A percentile compares a stretch with the other conserved stretches of the same genome.
Conservation (phyloP, 2,329 filamentous ascomycete species). For the Torrubiella hemipterigena region DNA sequence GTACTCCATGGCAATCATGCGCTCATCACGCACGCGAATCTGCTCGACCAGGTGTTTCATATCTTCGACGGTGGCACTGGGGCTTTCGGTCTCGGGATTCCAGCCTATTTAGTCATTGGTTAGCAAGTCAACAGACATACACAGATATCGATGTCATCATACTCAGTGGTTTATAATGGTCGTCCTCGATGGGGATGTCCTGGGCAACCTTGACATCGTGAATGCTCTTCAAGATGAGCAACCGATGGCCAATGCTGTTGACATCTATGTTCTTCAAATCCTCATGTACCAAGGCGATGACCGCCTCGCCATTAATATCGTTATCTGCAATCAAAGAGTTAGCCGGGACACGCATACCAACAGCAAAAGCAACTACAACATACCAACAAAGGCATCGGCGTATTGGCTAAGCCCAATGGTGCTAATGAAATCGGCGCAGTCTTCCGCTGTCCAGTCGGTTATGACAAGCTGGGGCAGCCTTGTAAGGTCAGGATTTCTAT, state of each 20-base stretch:
- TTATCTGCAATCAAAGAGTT: slow-evolving; percentile 51
- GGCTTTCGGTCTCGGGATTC: slow-evolving; percentile 64
- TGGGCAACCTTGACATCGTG: slow-evolving; percentile 95
- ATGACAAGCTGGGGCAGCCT: slow-evolving; percentile 62
- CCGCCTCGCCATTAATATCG: slow-evolving; percentile 82
- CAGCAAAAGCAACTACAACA: slow-evolving; percentile 19
- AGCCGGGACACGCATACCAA: slow-evolving; percentile 8
- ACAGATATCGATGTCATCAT: too few relatives aligned
- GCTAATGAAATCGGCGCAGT: slow-evolving; percentile 81
- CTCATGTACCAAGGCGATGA: slow-evolving; percentile 80
- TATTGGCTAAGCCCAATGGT: slow-evolving; percentile 74
- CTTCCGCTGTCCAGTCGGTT: slow-evolving; percentile 70
- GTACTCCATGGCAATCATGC: slow-evolving; percentile 70
- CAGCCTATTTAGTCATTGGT: background rate
- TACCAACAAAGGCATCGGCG: slow-evolving; percentile 72
- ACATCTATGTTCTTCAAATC: slow-evolving; percentile 95
- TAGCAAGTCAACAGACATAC: slow-evolving; percentile 10
- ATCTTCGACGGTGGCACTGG: slow-evolving; percentile 83
- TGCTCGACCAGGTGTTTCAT: slow-evolving; percentile 85
- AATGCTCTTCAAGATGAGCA: slow-evolving; percentile 90
- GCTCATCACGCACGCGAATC: slow-evolving; percentile 79
- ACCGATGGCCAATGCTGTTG: slow-evolving; percentile 79
- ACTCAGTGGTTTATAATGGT: slow-evolving; percentile 91
- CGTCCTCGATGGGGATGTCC: slow-evolving; percentile 78
- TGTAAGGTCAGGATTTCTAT: slow-evolving; percentile 42